A percentile compares a stretch with the other conserved stretches of the same genome.
Conservation (phyloP, 331 rosid genomes). For the Malus hybrid region DNA sequence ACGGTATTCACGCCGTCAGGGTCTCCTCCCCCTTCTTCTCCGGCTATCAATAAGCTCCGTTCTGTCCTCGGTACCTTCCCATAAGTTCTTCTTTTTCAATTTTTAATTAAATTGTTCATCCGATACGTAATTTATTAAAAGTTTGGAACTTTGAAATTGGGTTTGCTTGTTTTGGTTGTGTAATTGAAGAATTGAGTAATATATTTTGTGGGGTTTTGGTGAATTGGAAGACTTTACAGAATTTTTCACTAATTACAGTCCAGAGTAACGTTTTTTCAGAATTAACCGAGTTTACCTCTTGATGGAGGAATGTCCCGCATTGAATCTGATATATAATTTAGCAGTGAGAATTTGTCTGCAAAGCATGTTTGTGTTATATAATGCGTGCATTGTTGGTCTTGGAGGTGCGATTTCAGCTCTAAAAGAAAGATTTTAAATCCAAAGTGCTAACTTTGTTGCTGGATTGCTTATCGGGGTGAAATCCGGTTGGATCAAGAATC, state of each 20-base stretch:
- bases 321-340: background rate
- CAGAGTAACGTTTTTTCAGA: background rate
- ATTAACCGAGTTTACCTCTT: background rate
- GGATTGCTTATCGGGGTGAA: background rate
- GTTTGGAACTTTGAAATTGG: slow-evolving; percentile 2
- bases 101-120: background rate
- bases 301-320: too few relatives aligned
- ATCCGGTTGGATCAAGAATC: background rate
- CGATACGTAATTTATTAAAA: background rate
- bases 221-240: background rate
- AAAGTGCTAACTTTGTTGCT: background rate
- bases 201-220: background rate
- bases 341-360: background rate
- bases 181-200: slow-evolving; percentile 8
- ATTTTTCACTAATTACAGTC: background rate
- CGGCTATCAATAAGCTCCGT: slow-evolving; percentile 44
- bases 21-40: slow-evolving; percentile 40
- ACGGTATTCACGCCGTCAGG: slow-evolving; percentile 42
- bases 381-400: background rate
- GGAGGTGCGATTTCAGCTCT: background rate
- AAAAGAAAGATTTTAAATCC: background rate
- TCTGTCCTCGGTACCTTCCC: slow-evolving; percentile 56
- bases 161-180: slow-evolving; percentile 5
- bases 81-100: background rate
- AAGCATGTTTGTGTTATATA: background rate